These are phyloP conservation scores for Globisporangium spinosum DNA, from an alignment of 352 stramenopile species.

Conservation along the genomic window DNA sequence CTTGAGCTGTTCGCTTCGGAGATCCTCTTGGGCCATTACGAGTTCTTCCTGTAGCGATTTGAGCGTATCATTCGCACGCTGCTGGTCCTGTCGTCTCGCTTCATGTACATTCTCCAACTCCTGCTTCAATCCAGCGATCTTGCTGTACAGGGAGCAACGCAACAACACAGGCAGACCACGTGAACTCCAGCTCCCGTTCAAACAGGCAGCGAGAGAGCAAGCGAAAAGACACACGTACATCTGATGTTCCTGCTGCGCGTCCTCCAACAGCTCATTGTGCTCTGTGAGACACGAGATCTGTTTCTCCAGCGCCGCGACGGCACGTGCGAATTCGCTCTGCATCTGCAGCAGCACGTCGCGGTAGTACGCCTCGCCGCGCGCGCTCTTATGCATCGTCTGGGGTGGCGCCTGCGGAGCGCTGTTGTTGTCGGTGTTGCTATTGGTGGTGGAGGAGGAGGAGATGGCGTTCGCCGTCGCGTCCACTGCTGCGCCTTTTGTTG, in stretches of 20 bases:
- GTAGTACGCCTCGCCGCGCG: constrained; percentile 33
- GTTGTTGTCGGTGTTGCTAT: not conserved
- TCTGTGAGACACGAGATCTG: constrained; percentile 38
- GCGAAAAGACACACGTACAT: constrained; percentile 13
- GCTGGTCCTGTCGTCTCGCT: constrained; percentile 16
- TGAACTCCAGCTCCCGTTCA: not conserved
- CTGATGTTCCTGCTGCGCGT: constrained; percentile 18
- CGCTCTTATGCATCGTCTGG: constrained; percentile 9
- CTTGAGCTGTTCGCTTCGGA: constrained; percentile 11
- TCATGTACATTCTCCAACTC: constrained; percentile 22
- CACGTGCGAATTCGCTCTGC: constrained; percentile 56
- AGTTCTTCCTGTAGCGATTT: constrained; percentile 24
- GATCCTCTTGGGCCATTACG: constrained; percentile 17
- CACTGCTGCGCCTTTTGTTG: constrained; percentile 1
- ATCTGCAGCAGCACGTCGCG: constrained; percentile 51
- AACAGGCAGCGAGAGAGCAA: not conserved
- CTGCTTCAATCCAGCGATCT: constrained; percentile 13
- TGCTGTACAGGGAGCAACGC: constrained; percentile 3
- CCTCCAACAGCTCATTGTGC: constrained; percentile 48
- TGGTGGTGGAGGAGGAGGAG: not conserved
- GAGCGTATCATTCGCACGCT: constrained; percentile 15
- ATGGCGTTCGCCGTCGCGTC: not conserved
- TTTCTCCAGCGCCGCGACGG: constrained; percentile 53
- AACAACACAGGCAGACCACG: not conserved
- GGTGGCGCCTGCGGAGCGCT: not conserved